Base-by-base conservation (phyloP, 441 rosid genomes). In the Capsella rubella region DNA sequence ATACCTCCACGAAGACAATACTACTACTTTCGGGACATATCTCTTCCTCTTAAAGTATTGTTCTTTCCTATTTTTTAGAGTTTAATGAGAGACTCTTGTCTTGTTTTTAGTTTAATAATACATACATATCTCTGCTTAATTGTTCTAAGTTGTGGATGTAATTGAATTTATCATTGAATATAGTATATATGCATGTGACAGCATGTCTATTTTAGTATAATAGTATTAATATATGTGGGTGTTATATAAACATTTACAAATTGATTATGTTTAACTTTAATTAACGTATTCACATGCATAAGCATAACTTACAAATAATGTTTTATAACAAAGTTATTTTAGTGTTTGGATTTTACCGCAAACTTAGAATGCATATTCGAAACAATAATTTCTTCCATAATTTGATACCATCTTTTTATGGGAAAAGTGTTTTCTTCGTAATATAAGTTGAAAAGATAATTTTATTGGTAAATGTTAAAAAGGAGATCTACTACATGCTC, bases 371-470 rank as follows among this genome's bases (percentile, higher is more conserved):
- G 42, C 59, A 73, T 21, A 21, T 55, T 64, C 35, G 52, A 65
- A 65, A 53, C 40, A 54, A 43, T 47, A 45, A 46, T 46, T 7
- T 46, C 25, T 63, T 63, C 27, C 63, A 70, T 63, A 63, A 53
- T 55, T 45, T 54, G 53, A 34, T 73, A 64, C 18, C 56, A 50
- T 34, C 56, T 53, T 64, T 63, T 54, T 72, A 34, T 16, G 31
- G n/a, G 71, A 64, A 73, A 73, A 73, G 64, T 7, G 64, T 34
- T 54, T 54, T 54, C 64, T 54, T 72, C 43, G 55, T 64, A 29
- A 2, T 35, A 10, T 39, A 10, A 10, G 8, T 43, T 43, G 49
- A 43, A 43, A 43, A 14, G 3, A 43, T 16, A 16, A 16, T 43
- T 14, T 4, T 43, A 43, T 14, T 43, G 49, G 49, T 43, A 43